A percentile compares a stretch with the other conserved stretches of the same genome.
Evolutionary conservation across 352 stramenopile species (phyloP).

Genomic region (Stramenopiles sp.): DNA sequence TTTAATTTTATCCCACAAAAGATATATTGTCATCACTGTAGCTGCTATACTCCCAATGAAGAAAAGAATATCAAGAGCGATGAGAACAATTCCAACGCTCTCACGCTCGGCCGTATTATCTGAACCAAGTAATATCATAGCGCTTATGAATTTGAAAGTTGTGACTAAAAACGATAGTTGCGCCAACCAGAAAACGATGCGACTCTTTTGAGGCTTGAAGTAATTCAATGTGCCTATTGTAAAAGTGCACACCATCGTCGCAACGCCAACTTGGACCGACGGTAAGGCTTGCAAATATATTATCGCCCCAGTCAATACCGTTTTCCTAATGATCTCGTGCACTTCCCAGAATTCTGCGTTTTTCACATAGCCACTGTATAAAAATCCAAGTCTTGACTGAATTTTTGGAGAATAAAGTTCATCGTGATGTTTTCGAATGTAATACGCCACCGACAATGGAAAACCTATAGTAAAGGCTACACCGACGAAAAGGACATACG

Average conservation of each 20-base stretch:
- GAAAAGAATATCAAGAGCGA: not conserved
- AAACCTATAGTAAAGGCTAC: not conserved
- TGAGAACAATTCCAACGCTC: not conserved
- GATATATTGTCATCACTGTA: not conserved
- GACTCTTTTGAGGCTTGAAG: constrained; percentile 2
- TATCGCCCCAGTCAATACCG: not conserved
- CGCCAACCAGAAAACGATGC: not conserved
- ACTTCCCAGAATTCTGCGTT: not conserved
- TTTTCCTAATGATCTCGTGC: not conserved
- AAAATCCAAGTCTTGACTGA: not conserved
- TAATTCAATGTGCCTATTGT: not conserved
- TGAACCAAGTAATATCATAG: not conserved
- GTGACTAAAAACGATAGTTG: not conserved
- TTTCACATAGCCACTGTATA: not conserved
- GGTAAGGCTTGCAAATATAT: not conserved
- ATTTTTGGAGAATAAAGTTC: not conserved
- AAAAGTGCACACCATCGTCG: not conserved
- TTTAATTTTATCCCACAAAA: not conserved
- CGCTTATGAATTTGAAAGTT: not conserved
- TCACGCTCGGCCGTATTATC: not conserved
- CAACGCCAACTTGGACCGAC: not conserved
- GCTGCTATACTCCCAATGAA: not conserved
- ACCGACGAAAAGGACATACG: not conserved
- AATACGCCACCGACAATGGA: not conserved
- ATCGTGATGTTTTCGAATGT: not conserved